Percentiles rank a stretch among this genome's conserved stretches.
phyloP scores from a whole-genome alignment of 192 early-diverging fungal species.

The Coemansia sp. region DNA sequence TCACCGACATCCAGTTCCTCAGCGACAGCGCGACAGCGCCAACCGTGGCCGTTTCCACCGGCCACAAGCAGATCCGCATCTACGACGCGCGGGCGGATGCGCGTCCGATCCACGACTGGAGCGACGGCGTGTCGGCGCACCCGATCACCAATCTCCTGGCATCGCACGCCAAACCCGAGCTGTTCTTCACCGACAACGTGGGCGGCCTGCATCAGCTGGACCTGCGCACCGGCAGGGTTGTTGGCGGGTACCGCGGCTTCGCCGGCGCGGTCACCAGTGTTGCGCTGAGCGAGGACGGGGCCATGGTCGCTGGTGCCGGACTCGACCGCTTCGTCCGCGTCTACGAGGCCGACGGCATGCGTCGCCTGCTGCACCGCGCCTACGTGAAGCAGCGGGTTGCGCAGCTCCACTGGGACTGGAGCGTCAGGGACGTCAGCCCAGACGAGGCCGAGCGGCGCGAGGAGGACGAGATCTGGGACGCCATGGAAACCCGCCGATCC shows the following conservation, averaged over 20 bases:
- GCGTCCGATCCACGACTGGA: constrained; percentile 69
- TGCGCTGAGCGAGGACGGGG: constrained; percentile 58
- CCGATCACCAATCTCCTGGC: constrained; percentile 61
- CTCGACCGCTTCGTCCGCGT: constrained; percentile 79
- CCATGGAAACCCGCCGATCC: constrained; percentile 27
- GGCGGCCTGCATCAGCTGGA: constrained; percentile 64
- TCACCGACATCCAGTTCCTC: constrained; percentile 80
- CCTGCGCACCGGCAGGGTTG: constrained; percentile 57
- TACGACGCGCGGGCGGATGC: constrained; percentile 74
- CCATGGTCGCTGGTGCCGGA: constrained; percentile 63
- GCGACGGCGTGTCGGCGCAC: constrained; percentile 59
- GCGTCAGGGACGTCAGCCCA: constrained; percentile 29
- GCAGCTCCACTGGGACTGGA: constrained; percentile 65
- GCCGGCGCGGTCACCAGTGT: constrained; percentile 44
- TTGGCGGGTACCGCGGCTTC: constrained; percentile 66
- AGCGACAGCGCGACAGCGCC: constrained; percentile 43
- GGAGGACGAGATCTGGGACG: constrained; percentile 70
- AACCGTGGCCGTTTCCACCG: constrained; percentile 67
- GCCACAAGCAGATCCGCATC: constrained; percentile 77
- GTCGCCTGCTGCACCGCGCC: constrained; percentile 61
- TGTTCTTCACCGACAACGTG: constrained; percentile 67
- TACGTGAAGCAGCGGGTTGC: constrained; percentile 81
- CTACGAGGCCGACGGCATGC: constrained; percentile 61
- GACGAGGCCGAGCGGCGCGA: constrained; percentile 54
- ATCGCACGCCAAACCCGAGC: constrained; percentile 56